These are phyloP conservation scores for Salix brachista DNA, from an alignment of 345 rosid genomes.

Conservation along the genomic window DNA sequence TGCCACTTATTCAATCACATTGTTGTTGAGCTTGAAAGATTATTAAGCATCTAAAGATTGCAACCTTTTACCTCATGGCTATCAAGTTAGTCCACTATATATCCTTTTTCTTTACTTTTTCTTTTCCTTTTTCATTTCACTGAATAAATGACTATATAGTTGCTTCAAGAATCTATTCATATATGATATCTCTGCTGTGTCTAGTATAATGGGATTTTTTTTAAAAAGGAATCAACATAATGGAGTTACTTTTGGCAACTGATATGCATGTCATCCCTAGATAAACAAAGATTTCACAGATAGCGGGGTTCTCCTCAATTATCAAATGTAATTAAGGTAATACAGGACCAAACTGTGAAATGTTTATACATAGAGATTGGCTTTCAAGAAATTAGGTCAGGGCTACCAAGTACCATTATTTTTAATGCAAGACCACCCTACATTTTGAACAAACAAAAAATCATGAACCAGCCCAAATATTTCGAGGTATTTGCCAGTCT, in stretches of 20 bases:
- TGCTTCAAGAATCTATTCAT: constrained; percentile 25
- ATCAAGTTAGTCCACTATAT: not conserved
- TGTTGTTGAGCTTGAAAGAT: not conserved
- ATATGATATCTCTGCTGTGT: not conserved
- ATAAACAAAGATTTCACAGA: constrained; percentile 6
- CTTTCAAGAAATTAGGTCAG: not conserved
- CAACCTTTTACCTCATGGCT: constrained; percentile 11
- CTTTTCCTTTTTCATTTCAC: not conserved
- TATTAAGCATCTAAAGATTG: constrained; percentile 5
- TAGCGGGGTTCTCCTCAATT: not conserved
- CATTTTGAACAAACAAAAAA: not conserved
- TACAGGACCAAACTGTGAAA: not conserved
- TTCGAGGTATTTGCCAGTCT: constrained; percentile 5
- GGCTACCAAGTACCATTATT: not conserved
- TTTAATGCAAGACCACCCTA: not conserved
- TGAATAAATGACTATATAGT: constrained; percentile 21
- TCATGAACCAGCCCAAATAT: not conserved
- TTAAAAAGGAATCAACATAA: constrained; percentile 20
- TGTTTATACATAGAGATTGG: not conserved
- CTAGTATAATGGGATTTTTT: not conserved
- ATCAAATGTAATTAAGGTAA: not conserved
- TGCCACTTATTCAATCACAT: not conserved
- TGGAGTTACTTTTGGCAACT: constrained; percentile 24
- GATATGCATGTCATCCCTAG: not conserved
- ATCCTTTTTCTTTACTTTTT: not conserved